Base-by-base conservation (phyloP, 352 stramenopile species). In the Phytophthora chlamydospora region DNA sequence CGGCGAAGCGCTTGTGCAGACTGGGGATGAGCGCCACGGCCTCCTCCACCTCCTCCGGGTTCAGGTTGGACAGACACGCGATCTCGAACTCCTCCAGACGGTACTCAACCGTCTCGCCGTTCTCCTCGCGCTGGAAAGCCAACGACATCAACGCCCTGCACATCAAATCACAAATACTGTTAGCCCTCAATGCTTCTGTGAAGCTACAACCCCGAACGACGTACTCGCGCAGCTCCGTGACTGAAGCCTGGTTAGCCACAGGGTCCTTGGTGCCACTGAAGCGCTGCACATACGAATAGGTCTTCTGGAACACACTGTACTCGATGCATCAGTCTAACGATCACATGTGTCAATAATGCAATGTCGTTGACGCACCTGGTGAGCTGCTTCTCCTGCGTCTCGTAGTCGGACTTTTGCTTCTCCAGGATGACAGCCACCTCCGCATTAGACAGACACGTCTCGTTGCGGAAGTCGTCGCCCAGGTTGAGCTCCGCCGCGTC, bases 261-360 rank as follows among this genome's bases (percentile, higher is more conserved):
- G 89, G 89, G 54, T 97, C 88, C 62, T 96, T 96, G n/a, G 88
- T 97, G 49, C 89, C 88, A 40, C 88, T 96, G 62, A 97, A 97
- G 42, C 89, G 84, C 67, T 96, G 89, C 54, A 96, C 89, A 48
- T 97, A 97, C 57, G 89, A 94, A 61, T 96, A 95, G 32, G 89
- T 97, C 78, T 96, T 95, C 68, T 96, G 85, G 64, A 97, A 97
- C 17, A 97, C 88, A 56, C 85, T 93, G 27, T 12, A 59, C 4
- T 14, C 33, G 54, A 16, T 24, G 34, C 24, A 54, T 1, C 9
- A 39, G 17, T 33, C 21, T 31, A 31, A 31, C 27, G 27, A 31
- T 4, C 24, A 31, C 27, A 5, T 31, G 29, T n/a, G 16, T 21
- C 3, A 57, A 54, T 46, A 43, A 45, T 35, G 42, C 38, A 40